Evolutionary conservation across 2,329 filamentous ascomycete genomes (phyloP).

Genomic region (Aspergillus carbonarius): DNA sequence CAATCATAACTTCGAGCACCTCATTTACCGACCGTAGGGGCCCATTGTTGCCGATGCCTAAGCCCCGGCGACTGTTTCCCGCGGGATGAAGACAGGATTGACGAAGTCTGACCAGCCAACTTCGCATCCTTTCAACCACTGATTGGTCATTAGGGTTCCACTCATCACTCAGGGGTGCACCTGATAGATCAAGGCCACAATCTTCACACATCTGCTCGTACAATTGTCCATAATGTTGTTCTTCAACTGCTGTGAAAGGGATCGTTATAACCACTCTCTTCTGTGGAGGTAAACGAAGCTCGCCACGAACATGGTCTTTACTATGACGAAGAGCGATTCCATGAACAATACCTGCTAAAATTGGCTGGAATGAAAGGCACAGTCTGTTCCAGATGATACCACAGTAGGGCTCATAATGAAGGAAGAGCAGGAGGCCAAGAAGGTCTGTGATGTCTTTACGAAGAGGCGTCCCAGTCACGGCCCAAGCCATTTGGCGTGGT

Average conservation of each 20-base stretch:
- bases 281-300: slow-evolving; percentile 77
- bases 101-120: slow-evolving; percentile 73
- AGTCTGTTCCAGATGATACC: slow-evolving; percentile 69
- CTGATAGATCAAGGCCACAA: slow-evolving; percentile 64
- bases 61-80: slow-evolving; percentile 60
- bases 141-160: slow-evolving; percentile 64
- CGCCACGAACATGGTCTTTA: slow-evolving; percentile 75
- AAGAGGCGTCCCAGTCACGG: slow-evolving; percentile 85
- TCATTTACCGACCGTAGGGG: slow-evolving; percentile 80
- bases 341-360: slow-evolving; percentile 69
- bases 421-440: slow-evolving; percentile 75
- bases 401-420: slow-evolving; percentile 75
- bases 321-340: slow-evolving; percentile 78
- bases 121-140: slow-evolving; percentile 70
- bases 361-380: slow-evolving; percentile 57
- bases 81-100: slow-evolving; percentile 84
- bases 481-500: slow-evolving; percentile 85
- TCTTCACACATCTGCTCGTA: slow-evolving; percentile 73
- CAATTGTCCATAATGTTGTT: slow-evolving; percentile 79
- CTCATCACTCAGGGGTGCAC: slow-evolving; percentile 59
- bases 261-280: slow-evolving; percentile 84
- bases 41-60: slow-evolving; percentile 59
- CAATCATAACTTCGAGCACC: slow-evolving; percentile 88
- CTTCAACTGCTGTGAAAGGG: slow-evolving; percentile 85
- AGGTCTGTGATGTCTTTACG: slow-evolving; percentile 77